These are phyloP conservation scores for Saccharomyces pastorianus DNA, from an alignment of 1,139 yeast genomes.

Conservation along the genomic window DNA sequence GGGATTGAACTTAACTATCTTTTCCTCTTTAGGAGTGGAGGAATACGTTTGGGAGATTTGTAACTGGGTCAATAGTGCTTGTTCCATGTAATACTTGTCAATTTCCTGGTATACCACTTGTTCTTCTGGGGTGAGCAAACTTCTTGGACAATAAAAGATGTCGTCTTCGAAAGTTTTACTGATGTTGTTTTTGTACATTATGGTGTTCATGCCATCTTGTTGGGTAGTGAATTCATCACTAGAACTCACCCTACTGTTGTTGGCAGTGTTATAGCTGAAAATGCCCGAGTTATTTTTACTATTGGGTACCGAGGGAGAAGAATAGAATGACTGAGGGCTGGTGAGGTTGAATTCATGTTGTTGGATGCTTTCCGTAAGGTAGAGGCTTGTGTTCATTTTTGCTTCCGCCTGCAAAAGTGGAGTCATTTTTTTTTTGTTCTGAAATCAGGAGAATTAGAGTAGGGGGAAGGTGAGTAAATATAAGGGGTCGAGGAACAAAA, in stretches of 20 bases:
- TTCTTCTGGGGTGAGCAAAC: constrained; percentile 17
- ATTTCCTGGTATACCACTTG: constrained; percentile 15
- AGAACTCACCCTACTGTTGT: constrained; percentile 11
- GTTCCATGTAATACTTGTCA: constrained; percentile 12
- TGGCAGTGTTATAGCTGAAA: not conserved
- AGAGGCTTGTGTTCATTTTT: not conserved
- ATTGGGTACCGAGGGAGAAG: not conserved
- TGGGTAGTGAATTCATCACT: not conserved
- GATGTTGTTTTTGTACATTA: constrained; percentile 16
- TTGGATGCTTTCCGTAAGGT: not conserved
- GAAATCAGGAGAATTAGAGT: not conserved
- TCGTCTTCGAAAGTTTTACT: constrained; percentile 27
- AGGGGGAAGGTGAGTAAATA: not conserved
- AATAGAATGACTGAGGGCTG: not conserved
- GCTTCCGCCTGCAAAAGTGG: not conserved
- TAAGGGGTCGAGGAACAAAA: not conserved
- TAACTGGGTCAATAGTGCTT: constrained; percentile 7
- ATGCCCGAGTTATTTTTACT: not conserved
- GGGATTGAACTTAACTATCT: constrained; percentile 19
- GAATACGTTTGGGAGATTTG: constrained; percentile 7
- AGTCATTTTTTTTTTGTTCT: not conserved
- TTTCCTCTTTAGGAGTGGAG: constrained; percentile 4
- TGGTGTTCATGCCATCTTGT: constrained; percentile 5
- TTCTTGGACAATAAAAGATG: constrained; percentile 26
- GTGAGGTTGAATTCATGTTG: not conserved